phyloP scores from a whole-genome alignment of 2,329 filamentous ascomycete genomes.

The Epichloe elymi region DNA sequence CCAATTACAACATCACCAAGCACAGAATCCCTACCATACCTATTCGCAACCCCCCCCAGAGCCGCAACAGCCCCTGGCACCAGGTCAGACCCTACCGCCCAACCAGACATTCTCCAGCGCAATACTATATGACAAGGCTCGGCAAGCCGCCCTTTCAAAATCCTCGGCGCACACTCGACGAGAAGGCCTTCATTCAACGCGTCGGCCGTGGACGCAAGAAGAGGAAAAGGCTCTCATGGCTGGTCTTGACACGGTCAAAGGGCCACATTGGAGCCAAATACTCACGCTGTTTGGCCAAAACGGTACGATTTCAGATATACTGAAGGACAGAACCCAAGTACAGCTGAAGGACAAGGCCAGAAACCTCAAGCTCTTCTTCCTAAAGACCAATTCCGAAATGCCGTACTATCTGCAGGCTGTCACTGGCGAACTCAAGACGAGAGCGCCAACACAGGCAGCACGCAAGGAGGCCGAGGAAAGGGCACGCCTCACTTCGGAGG shows the following conservation, averaged over 20 bases:
- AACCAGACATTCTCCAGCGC: conserved; percentile 43
- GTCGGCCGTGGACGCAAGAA: conserved; percentile 76
- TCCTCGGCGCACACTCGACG: conserved; percentile 40
- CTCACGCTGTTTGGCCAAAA: conserved; percentile 69
- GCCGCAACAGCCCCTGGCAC: conserved; percentile 14
- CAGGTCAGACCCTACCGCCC: conserved; percentile 34
- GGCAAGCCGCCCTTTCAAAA: conserved; percentile 45
- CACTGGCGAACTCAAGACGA: conserved; percentile 78
- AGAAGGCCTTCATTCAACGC: conserved; percentile 46
- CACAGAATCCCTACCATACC: conserved; percentile 23
- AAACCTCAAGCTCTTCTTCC: conserved; percentile 80
- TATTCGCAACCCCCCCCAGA: conserved; percentile 25
- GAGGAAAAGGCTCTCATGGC: conserved; percentile 86
- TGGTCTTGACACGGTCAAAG: conserved; percentile 76
- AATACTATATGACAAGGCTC: conserved; percentile 43
- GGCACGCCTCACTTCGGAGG: conserved; percentile 42
- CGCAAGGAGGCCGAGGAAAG: conserved; percentile 55
- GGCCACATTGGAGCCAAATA: conserved; percentile 89
- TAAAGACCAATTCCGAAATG: conserved; percentile 85
- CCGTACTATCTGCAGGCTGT: conserved; percentile 79
- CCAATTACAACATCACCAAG: conserved; percentile 24
- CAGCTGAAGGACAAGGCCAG: conserved; percentile 87
- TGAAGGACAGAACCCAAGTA: conserved; percentile 82
- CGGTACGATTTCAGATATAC: conserved; percentile 66
- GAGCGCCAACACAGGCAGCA: conserved; percentile 62